phyloP scores from a whole-genome alignment of 2,329 filamentous ascomycete genomes.

The Raffaelea arxii region DNA sequence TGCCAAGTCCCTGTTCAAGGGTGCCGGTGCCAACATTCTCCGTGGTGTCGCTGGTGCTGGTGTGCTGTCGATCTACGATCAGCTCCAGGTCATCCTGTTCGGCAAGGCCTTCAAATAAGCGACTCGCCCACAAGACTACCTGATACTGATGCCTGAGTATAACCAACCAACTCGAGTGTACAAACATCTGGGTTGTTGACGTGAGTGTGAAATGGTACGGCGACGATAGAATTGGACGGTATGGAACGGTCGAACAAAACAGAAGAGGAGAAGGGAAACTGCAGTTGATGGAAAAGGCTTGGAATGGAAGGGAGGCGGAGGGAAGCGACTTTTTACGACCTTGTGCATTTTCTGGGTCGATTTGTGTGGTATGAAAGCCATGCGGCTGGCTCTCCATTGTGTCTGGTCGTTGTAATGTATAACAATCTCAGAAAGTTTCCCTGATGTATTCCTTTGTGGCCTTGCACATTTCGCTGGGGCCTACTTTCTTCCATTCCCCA shows the following conservation, averaged over 20 bases:
- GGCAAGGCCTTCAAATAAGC: conserved; percentile 91
- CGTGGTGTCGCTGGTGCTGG: conserved; percentile 99
- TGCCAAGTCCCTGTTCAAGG: conserved; percentile 99
- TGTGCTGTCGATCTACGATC: conserved; percentile 99
- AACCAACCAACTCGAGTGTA: conserved; percentile 33
- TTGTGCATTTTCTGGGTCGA: not conserved
- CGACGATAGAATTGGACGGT: not conserved
- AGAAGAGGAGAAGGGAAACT: not conserved
- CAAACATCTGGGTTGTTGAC: conserved; percentile 12
- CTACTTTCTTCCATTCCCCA: conserved; percentile 16
- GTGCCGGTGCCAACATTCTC: conserved; percentile 99
- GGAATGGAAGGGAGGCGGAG: not conserved
- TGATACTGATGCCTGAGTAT: too few species aligned
- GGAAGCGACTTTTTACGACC: conserved; percentile 12
- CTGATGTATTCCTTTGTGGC: conserved; percentile 27
- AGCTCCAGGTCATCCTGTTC: conserved; percentile 98
- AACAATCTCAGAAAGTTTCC: conserved; percentile 42
- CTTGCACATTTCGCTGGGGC: conserved; percentile 22
- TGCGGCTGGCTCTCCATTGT: conserved; percentile 3
- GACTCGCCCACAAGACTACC: conserved; percentile 5
- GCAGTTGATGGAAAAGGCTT: not conserved
- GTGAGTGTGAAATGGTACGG: not conserved
- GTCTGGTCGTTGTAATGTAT: conserved; percentile 51
- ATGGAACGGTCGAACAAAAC: not conserved
- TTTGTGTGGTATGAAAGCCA: not conserved